A percentile compares a stretch with the other conserved stretches of the same genome.
phyloP scores from a whole-genome alignment of 164 flowering plant species.

The Piper betle region DNA sequence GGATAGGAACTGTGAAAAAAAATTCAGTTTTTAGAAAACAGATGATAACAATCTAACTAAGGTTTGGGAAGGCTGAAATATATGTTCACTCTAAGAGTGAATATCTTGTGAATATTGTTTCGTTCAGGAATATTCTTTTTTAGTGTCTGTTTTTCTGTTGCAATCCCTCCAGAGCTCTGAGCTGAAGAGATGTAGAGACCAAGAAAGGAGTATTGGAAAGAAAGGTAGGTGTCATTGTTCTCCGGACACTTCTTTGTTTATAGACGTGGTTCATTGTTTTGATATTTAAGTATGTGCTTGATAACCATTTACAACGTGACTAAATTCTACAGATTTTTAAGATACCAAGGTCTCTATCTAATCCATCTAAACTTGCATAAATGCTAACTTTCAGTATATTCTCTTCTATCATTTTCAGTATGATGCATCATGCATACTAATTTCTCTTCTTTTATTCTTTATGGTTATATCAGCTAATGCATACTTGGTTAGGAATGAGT shows the following conservation, averaged over 20 bases:
- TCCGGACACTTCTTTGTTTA: background rate
- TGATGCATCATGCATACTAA: background rate
- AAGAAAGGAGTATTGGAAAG: conserved; percentile 60
- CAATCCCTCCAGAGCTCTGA: conserved; percentile 36
- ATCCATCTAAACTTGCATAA: background rate
- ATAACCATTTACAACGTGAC: background rate
- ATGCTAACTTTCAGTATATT: background rate
- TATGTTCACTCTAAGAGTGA: background rate
- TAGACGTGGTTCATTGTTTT: background rate
- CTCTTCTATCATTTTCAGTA: background rate
- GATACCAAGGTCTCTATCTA: too few relatives aligned
- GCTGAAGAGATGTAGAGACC: conserved; percentile 47
- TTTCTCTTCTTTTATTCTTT: conserved; percentile 7
- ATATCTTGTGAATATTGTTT: background rate
- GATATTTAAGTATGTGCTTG: background rate
- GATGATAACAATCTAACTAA: too few relatives aligned
- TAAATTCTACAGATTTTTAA: too few relatives aligned
- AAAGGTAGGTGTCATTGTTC: conserved; percentile 29
- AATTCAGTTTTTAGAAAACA: too few relatives aligned
- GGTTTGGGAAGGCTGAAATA: too few relatives aligned
- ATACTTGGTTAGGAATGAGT: conserved; percentile 47
- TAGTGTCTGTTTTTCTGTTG: background rate
- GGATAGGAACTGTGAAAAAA: too few relatives aligned
- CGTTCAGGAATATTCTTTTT: background rate
- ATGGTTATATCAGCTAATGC: conserved; percentile 71